These are phyloP conservation scores for Naganishia vishniacii DNA, from an alignment of 768 basidiomycete genomes.

Conservation along the genomic window DNA sequence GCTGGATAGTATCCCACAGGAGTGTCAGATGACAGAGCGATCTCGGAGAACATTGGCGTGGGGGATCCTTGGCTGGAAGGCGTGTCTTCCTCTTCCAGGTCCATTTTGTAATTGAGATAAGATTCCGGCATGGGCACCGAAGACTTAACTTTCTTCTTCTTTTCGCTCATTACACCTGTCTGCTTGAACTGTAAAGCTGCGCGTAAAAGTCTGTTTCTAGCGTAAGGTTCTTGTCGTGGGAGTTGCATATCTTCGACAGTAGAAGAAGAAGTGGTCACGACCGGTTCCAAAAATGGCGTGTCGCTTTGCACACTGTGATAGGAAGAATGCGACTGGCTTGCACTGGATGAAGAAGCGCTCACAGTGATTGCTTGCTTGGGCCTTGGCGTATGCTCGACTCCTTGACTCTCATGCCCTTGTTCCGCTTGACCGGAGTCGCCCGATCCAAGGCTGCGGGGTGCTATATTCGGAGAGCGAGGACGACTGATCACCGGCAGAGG, in stretches of 20 bases:
- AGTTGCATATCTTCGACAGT: too few species aligned
- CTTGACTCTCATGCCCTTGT: neutral
- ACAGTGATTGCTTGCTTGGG: neutral
- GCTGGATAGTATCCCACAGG: neutral
- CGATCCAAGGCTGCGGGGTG: neutral
- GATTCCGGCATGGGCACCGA: slow-evolving; percentile 3
- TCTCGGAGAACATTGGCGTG: neutral
- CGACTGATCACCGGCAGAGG: too few species aligned
- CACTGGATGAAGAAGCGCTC: neutral
- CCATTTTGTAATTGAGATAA: neutral
- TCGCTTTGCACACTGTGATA: slow-evolving; percentile 4
- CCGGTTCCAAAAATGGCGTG: neutral
- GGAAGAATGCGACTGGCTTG: neutral
- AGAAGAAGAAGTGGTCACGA: too few species aligned
- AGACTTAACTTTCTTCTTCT: neutral
- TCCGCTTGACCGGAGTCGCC: neutral
- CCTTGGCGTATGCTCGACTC: neutral
- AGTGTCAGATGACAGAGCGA: neutral
- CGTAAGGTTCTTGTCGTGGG: neutral
- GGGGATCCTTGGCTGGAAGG: neutral
- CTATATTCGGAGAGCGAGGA: neutral
- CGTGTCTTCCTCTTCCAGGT: neutral
- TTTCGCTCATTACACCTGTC: too few species aligned
- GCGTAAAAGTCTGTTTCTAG: neutral
- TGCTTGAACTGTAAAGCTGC: neutral